Evolutionary conservation across 2,329 filamentous ascomycete genomes (phyloP).

Genomic region (Biscogniauxia marginata): DNA sequence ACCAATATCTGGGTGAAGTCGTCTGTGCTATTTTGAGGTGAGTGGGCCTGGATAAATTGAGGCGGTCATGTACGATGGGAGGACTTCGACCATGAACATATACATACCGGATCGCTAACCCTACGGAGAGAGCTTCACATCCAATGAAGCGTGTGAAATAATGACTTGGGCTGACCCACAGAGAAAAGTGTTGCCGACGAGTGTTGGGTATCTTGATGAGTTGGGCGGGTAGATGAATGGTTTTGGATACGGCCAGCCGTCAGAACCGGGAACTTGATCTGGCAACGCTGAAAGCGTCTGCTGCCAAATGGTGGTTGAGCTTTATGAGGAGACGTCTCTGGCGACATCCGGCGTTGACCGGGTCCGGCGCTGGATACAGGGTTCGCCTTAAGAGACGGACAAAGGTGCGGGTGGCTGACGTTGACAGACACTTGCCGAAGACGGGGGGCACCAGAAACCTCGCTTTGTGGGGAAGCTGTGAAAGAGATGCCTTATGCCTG

Average conservation of each 20-base stretch:
- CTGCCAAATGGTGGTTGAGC: conserved; percentile 10
- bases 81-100: background rate
- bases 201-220: conserved; percentile 4
- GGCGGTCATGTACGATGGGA: background rate
- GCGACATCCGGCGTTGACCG: conserved; percentile 13
- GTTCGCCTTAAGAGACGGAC: conserved; percentile 13
- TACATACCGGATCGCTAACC: background rate
- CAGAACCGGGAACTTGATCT: conserved; percentile 6
- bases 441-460: conserved; percentile 7
- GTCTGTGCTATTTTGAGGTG: background rate
- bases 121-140: background rate
- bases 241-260: conserved; percentile 18
- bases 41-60: too few relatives aligned
- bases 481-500: background rate
- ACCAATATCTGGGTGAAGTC: background rate
- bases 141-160: background rate
- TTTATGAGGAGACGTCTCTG: conserved; percentile 18
- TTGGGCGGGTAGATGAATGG: conserved; percentile 18
- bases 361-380: conserved; percentile 22
- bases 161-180: background rate
- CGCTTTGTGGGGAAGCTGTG: background rate
- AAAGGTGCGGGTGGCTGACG: conserved; percentile 23
- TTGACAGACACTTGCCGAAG: conserved; percentile 24
- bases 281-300: conserved; percentile 26
- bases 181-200: background rate